Percentiles rank a stretch among this genome's conserved stretches.
Conservation (phyloP, 108 stramenopile species). For the Tribonema minus region DNA sequence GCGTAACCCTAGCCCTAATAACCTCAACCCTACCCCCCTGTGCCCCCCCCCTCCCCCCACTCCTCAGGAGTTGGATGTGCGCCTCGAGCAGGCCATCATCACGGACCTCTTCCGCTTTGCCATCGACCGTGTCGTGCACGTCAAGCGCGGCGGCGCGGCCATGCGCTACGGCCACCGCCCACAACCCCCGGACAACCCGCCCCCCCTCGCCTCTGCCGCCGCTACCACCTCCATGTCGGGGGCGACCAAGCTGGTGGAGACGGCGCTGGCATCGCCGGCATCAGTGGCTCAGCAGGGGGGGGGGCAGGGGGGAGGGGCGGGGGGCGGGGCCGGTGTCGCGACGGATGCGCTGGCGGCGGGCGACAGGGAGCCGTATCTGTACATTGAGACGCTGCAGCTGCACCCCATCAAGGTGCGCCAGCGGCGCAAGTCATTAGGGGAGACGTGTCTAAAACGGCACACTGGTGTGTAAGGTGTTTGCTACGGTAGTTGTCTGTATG, state of each 20-base stretch:
- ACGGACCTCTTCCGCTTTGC: constrained; percentile 33
- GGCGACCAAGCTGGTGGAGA: background rate
- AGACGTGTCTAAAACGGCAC: too few relatives aligned
- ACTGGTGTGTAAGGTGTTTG: too few relatives aligned
- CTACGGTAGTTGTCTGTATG: too few relatives aligned
- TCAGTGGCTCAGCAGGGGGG: background rate
- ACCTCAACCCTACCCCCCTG: background rate
- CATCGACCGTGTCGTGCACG: background rate
- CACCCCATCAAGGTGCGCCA: constrained; percentile 37
- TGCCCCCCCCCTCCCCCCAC: background rate
- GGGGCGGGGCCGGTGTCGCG: background rate
- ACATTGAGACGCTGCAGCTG: constrained; percentile 41
- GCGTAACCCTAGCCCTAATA: too few relatives aligned
- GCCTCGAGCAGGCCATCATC: constrained; percentile 41
- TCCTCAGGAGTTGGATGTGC: constrained; percentile 46
- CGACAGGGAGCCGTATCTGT: constrained; percentile 36
- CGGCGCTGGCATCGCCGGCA: background rate
- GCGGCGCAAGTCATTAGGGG: too few relatives aligned
- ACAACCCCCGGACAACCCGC: too few relatives aligned
- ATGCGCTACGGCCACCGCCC: background rate
- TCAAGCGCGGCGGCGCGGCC: background rate
- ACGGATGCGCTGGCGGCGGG: background rate
- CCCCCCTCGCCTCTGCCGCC: background rate
- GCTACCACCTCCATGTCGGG: background rate
- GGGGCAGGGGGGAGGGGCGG: background rate